Evolutionary conservation across 805 yeast species (phyloP), one percentile per base, ranked within the genome.

Genomic region (Aciculoconidium aculeatum): DNA sequence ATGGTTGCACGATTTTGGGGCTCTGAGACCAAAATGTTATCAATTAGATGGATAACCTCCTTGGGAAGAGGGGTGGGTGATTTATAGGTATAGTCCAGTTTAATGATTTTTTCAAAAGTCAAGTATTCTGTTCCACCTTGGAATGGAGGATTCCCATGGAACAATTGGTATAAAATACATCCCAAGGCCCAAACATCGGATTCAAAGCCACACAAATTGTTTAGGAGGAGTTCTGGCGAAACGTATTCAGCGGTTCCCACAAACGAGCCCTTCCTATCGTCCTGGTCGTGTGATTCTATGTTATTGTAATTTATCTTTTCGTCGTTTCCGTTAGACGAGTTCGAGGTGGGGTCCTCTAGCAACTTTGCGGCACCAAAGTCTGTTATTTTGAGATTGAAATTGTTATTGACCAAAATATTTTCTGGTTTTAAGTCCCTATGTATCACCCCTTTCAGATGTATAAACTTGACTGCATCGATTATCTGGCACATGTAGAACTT

Each of bases 171-270:
- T 21, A 88, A 55, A 20, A 87, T 82, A 55, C 96, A 87, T 1
- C 95, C 96, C 32, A 86, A 54, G 1, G 96, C 95, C 96, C 96
- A 87, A n/a, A 84, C 57, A 52, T 87, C 96, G 17, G 90, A 70
- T 39, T 80, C 80, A 47, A 75, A 82, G 11, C 94, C 92, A 49
- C 95, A 85, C 20, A 71, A 65, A 51, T 90, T 92, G 44, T 73
- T 68, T 27, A 77, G 71, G 27, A 92, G 62, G 22, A 92, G 61
- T 53, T 92, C 98, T 0, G 97, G 98, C 0, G 95, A 80, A 3
- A 92, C 96, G 49, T 88, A 88, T 50, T 88, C 96, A 0, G 97
- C 97, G 1, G 98, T 90, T 0, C 98, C 98, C 3, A 90, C 97
- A 62, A 90, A 92, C 0, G 96, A 87, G 13, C 64, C 68, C 32